Percentiles rank a stretch among this genome's conserved stretches.
Evolutionary conservation across 1,284 basidiomycete species (phyloP).

Genomic region (Xerocomus cyaneibrunnescens): DNA sequence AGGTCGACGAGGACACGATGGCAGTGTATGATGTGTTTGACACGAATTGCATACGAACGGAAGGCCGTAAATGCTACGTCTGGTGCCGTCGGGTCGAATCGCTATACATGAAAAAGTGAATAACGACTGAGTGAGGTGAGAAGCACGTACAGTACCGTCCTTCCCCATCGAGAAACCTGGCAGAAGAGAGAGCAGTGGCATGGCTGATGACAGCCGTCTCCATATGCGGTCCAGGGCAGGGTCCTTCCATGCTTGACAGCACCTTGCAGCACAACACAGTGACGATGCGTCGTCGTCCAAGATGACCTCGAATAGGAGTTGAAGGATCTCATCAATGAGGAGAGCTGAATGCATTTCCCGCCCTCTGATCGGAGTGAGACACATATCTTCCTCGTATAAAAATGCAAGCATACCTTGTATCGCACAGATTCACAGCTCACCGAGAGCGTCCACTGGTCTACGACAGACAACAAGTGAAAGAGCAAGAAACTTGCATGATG

Average conservation of each 20-base stretch:
- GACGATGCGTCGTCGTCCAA: slow-evolving; percentile 31
- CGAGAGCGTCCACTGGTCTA: not conserved
- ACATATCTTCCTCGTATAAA: not conserved
- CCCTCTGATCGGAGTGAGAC: not conserved
- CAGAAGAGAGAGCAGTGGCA: slow-evolving; percentile 48
- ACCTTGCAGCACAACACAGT: slow-evolving; percentile 38
- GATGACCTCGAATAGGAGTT: slow-evolving; percentile 42
- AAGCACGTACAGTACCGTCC: slow-evolving; percentile 12
- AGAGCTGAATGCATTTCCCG: slow-evolving; percentile 48
- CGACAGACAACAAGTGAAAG: not conserved
- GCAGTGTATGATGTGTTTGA: slow-evolving; percentile 45
- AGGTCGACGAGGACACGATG: slow-evolving; percentile 33
- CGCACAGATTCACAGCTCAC: too few species aligned
- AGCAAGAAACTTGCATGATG: not conserved
- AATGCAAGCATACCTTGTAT: slow-evolving; percentile 5
- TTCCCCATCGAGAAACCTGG: slow-evolving; percentile 28
- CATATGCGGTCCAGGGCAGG: slow-evolving; percentile 58
- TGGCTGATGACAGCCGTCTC: slow-evolving; percentile 45
- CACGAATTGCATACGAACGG: slow-evolving; percentile 44
- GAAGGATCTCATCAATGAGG: slow-evolving; percentile 52
- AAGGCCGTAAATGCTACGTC: slow-evolving; percentile 35
- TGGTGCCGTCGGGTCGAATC: slow-evolving; percentile 10
- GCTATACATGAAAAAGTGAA: slow-evolving; percentile 11
- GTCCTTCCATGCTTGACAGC: slow-evolving; percentile 54
- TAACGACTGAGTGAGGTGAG: not conserved